phyloP scores from a whole-genome alignment of 371 early-diverging fungal species.

The Zychaea mexicana region DNA sequence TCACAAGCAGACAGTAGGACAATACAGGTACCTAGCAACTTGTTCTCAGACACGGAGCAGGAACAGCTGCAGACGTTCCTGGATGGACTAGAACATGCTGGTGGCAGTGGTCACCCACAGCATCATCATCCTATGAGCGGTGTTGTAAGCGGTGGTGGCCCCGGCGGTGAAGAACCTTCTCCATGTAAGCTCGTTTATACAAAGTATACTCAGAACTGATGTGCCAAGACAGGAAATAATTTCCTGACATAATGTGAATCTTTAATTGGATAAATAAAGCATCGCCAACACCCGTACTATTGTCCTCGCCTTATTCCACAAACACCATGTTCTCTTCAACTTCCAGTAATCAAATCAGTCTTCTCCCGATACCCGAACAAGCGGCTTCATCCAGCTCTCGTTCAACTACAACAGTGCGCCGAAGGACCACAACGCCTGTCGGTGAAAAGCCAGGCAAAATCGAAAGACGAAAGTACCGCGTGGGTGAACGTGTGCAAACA shows the following conservation, averaged over 20 bases:
- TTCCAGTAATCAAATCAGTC: conserved; percentile 2
- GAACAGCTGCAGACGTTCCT: conserved; percentile 19
- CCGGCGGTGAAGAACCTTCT: background rate
- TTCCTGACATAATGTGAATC: conserved; percentile 6
- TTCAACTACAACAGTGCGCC: background rate
- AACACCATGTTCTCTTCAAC: conserved; percentile 17
- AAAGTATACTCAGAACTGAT: background rate
- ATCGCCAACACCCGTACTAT: conserved; percentile 23
- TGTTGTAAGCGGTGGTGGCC: no score
- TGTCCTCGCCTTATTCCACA: conserved; percentile 24
- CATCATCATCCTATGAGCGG: background rate
- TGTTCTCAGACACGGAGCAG: conserved; percentile 16
- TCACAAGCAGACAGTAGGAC: background rate
- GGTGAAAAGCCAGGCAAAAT: conserved; percentile 14
- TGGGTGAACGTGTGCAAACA: conserved; percentile 7
- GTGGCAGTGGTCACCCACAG: background rate
- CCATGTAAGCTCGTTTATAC: background rate
- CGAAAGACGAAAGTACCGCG: conserved; percentile 15
- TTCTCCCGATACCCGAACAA: conserved; percentile 13
- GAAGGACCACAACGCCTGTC: background rate
- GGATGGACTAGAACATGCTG: conserved; percentile 8
- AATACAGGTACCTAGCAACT: background rate
- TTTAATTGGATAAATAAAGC: conserved; percentile 8
- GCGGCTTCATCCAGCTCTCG: conserved; percentile 11
- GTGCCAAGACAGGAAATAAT: conserved; percentile 9